Evolutionary conservation across 1,139 yeast species (phyloP), one percentile per base, ranked within the genome.

Genomic region (Pichia sp.): DNA sequence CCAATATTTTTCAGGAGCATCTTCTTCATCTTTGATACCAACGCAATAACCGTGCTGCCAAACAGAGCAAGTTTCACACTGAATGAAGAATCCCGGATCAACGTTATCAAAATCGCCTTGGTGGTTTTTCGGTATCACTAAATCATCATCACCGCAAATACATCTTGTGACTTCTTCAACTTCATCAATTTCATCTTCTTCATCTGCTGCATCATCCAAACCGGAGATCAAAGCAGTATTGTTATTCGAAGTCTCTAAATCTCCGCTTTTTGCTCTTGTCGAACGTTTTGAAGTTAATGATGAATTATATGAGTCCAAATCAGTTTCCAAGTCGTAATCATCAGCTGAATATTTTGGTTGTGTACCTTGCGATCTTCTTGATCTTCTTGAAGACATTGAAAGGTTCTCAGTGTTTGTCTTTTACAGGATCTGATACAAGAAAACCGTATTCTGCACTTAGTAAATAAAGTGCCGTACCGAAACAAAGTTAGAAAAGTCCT

Each of bases 1-100:
- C 85, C 88, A 87, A 66, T 90, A 90, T 64, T 85, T 85, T 51
- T 89, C 96, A 2, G 96, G 96, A 0, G 88, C 88, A 51, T 79
- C 84, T 32, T 79, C 82, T 55, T 81, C 85, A 44, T 77, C 77
- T 53, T 72, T 73, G 51, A 87, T 76, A 1, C 96, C 95, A 39
- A 92, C 97, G 69, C 98, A 92, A 67, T 74, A 89, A 3, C 97
- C 97, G 64, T 92, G 98, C 67, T 92, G 97, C 98, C 97, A 92
- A 12, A 84, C 96, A 25, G 88, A 81, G 68, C 98, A 92, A 54
- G 77, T 74, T 59, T 92, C 97, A 72, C 98, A 92, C 67, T 85
- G 94, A 57, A 86, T 85, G 66, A 83, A 86, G 46, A 85, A 74
- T 4, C 94, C 94, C 54, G 83, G 83, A 49, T 84, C 85, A 47